Evolutionary conservation across 306 rosid genomes (phyloP).

Genomic region (Mimosa pudica): DNA sequence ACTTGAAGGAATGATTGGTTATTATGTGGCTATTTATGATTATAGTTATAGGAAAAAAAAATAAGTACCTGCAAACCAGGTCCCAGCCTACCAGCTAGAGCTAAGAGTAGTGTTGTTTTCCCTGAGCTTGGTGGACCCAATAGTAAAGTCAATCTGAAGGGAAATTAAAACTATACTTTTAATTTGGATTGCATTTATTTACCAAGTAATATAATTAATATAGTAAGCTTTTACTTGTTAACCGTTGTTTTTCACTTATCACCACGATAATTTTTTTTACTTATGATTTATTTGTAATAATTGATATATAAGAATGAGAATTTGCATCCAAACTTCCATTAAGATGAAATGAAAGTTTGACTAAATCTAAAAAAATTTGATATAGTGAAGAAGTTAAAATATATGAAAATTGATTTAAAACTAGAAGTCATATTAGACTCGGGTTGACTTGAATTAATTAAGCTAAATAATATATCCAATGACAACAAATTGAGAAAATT

Average conservation of each 20-base stretch:
- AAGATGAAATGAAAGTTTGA: background rate
- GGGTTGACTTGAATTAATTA: background rate
- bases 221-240: too few species aligned
- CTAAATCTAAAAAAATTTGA: background rate
- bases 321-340: background rate
- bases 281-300: too few species aligned
- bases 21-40: background rate
- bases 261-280: background rate
- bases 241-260: too few species aligned
- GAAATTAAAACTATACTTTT: conserved; percentile 7
- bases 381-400: background rate
- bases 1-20: background rate
- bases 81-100: conserved; percentile 96
- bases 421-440: background rate
- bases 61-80: conserved; percentile 76
- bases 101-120: conserved; percentile 79
- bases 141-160: conserved; percentile 74
- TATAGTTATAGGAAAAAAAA: conserved; percentile 12
- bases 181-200: too few species aligned
- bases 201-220: too few species aligned
- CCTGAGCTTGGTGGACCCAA: conserved; percentile 99
- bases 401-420: background rate
- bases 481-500: background rate
- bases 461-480: too few species aligned
- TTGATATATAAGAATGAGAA: too few species aligned